Base-by-base conservation (phyloP, 164 flowering plant genomes). In the Aristolochia californica region DNA sequence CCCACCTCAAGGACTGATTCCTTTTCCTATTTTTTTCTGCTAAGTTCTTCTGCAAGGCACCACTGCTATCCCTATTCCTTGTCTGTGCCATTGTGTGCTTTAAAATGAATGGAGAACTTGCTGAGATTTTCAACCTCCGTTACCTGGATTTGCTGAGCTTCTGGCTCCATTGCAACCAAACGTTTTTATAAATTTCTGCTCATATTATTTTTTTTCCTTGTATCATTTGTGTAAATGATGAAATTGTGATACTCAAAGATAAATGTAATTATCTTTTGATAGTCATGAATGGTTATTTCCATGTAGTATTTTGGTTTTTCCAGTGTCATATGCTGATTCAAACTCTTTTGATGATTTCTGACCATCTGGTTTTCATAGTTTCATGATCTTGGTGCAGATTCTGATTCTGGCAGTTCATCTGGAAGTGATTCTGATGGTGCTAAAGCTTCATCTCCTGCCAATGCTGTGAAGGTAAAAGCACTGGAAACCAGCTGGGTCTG, bases 341-440 rank as follows among this genome's bases (percentile, higher is more conserved):
- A 13, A 47, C 10, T 34, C 40, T 34, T 34, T 34, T 5, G 10
- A 8, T 7, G 40, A 34, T 47, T 47, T 20, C 10, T 4, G 3
- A 16, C 1, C 5, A 5, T 47, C 50, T 47, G 50, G 50, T 17
- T 2, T 17, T 47, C 50, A 1, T 47, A 47, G 8, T 4, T 43
- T 59, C 26, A n/a, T n/a, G 0, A 7, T 21, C 13, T 25, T 28
- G 43, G 18, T 53, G 53, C 72, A 73, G 83, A 79, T 75, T 74
- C 95, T 54, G 90, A 79, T 43, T 77, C 89, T n/a, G 81, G 63
- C 22, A 75, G 80, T 63, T 81, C 81, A 15, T 80, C 91, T 60
- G 80, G 73, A 12, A 75, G 78, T 74, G 88, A 81, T 65, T 67
- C 73, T 9, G 80, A 78, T 66, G 79, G 62, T 57, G 79, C 70